Conservation (phyloP, 75 land plant species). For the Selaginella tamariscina region DNA sequence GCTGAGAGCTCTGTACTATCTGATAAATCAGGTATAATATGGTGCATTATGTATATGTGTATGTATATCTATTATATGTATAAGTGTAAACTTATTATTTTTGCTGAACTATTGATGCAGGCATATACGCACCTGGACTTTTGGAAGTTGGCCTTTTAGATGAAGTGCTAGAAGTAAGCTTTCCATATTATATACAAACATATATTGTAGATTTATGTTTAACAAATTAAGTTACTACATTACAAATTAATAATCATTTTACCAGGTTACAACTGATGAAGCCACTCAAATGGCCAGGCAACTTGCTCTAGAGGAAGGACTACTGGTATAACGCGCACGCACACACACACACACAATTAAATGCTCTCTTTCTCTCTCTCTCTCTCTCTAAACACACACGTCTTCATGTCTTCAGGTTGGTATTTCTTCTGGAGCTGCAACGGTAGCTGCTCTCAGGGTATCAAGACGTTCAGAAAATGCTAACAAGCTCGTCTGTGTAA, state of each 20-base stretch:
- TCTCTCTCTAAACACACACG: no score
- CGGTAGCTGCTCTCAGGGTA: neutral
- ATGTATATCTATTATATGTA: no score
- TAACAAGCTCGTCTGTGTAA: constrained; percentile 10
- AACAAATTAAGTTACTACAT: no score
- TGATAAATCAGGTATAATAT: neutral
- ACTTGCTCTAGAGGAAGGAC: constrained; percentile 39
- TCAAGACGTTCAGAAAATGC: constrained; percentile 1
- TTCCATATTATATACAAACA: neutral
- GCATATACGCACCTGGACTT: neutral
- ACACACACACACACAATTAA: neutral
- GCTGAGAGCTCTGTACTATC: constrained; percentile 2
- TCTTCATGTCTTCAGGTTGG: constrained; percentile 3
- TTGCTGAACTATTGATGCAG: neutral
- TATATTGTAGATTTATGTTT: no score
- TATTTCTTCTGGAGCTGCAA: constrained; percentile 6
- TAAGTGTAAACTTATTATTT: neutral
- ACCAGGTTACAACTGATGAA: constrained; percentile 34
- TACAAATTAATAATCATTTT: neutral
- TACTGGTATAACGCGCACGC: constrained; percentile 47
- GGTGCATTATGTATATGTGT: no score
- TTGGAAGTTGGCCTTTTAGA: neutral
- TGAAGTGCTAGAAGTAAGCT: neutral
- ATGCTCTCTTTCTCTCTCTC: neutral
- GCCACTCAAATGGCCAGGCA: constrained; percentile 41